Percentiles rank a stretch among this genome's conserved stretches.
Evolutionary conservation across 1,139 yeast genomes (phyloP).

Genomic region (Saccharomycopsis phalli): DNA sequence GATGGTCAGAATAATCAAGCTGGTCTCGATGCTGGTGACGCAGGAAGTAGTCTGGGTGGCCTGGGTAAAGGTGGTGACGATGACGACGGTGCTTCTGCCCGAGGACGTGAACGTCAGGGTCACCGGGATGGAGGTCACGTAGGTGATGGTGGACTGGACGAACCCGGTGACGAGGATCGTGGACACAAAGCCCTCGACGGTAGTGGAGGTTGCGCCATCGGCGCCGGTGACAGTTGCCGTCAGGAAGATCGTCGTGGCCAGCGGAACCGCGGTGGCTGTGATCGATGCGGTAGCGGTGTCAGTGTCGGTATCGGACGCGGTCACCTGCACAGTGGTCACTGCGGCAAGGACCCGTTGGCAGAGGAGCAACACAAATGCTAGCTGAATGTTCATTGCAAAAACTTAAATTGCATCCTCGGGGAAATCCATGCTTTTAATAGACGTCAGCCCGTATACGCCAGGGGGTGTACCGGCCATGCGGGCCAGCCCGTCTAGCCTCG

Average conservation of each 20-base stretch:
- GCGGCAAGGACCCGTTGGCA: constrained; percentile 3
- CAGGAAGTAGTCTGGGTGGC: constrained; percentile 19
- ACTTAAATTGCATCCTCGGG: too few species aligned
- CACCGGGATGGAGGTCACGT: constrained; percentile 19
- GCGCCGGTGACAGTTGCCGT: constrained; percentile 18
- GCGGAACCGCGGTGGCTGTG: neutral
- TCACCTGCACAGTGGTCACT: constrained; percentile 11
- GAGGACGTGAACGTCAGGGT: constrained; percentile 20
- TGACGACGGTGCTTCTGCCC: constrained; percentile 18
- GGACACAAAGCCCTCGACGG: constrained; percentile 15
- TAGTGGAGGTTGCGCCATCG: constrained; percentile 13
- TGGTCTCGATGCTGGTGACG: constrained; percentile 17
- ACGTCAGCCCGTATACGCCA: too few species aligned
- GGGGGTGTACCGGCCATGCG: too few species aligned
- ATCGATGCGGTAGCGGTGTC: constrained; percentile 3
- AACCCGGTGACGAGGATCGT: constrained; percentile 19
- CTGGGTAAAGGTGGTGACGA: constrained; percentile 19
- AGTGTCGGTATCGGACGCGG: constrained; percentile 6
- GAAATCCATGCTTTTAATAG: too few species aligned
- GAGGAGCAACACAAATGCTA: neutral
- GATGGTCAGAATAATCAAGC: constrained; percentile 20
- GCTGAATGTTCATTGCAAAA: too few species aligned
- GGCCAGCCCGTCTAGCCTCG: too few species aligned
- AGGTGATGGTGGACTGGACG: constrained; percentile 17
- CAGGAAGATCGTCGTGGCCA: constrained; percentile 16